Base-by-base conservation (phyloP, 2,329 filamentous ascomycete species). In the Colletotrichum kahawae region DNA sequence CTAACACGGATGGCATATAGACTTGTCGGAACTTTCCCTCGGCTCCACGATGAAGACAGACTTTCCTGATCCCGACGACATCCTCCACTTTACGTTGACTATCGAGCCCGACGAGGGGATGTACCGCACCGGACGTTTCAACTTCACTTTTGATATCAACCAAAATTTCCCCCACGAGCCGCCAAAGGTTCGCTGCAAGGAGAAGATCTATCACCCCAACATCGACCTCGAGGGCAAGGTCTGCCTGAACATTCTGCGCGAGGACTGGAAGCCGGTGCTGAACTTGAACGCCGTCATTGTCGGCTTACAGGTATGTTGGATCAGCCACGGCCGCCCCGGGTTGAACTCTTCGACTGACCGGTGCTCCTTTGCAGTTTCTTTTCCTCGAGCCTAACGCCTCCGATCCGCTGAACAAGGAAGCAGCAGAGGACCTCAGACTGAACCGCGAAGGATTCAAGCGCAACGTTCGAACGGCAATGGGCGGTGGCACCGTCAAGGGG, bases 171-270 rank as follows among this genome's bases (percentile, higher is more conserved):
- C 97, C 1, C 97, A 98, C 87, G 96, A 98, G 84, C 96, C 97
- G 77, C 97, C 97, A 24, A 98, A 98, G 87, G 97, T 99, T 80
- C 97, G 95, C 82, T 98, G 97, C 87, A 94, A 93, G 79, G 95
- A 99, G 86, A 98, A 98, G 89, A 98, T 99, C 81, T 99, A 99
- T 87, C 97, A 99, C 84, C 97, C 97, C 7, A 99, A 99, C 85
- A 99, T 99, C 83, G 97, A 99, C 82, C 90, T 98, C 54, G 95
- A 98, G 83, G 97, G 97, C 79, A 99, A 99, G 83, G 96, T 99
- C 77, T 99, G 97, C 88, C 87, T 99, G 82, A 99, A 99, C 84
- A 99, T 99, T 81, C 86, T 99, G 81, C 90, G 97, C 77, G 97
- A 99, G 87, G 97, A 99, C 87, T 99, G 97, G 97, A 99, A 98